phyloP scores from a whole-genome alignment of 371 early-diverging fungal genomes.

The Rhizopus delemar region DNA sequence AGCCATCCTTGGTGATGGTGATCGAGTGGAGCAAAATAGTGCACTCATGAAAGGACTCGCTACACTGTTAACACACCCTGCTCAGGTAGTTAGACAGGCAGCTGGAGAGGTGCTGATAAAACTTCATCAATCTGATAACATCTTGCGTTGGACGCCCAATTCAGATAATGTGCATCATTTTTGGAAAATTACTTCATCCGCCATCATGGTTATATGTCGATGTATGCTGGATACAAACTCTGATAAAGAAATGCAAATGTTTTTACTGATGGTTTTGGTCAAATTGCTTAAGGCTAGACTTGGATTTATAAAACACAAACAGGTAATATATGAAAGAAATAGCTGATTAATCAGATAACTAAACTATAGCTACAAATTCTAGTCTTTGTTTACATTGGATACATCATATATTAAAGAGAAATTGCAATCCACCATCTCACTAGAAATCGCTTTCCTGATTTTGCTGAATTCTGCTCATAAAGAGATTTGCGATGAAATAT shows the following conservation, averaged over 20 bases:
- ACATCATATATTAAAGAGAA: constrained; percentile 67
- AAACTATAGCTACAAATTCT: constrained; percentile 5
- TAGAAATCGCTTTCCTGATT: constrained; percentile 77
- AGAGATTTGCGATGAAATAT: constrained; percentile 65
- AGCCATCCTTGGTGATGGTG: constrained; percentile 58
- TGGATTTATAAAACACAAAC: constrained; percentile 58
- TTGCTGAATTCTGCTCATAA: constrained; percentile 74
- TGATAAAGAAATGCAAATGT: constrained; percentile 54
- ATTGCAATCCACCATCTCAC: constrained; percentile 66
- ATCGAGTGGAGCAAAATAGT: constrained; percentile 60
- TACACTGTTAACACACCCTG: constrained; percentile 60
- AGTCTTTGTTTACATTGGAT: constrained; percentile 28
- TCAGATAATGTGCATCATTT: constrained; percentile 47
- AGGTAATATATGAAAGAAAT: constrained; percentile 23
- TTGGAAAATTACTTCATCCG: constrained; percentile 67
- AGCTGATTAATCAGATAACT: too few relatives aligned
- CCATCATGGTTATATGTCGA: constrained; percentile 43
- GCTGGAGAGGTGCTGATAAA: constrained; percentile 71
- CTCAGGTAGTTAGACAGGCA: constrained; percentile 58
- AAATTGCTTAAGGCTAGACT: constrained; percentile 66
- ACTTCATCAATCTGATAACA: constrained; percentile 52
- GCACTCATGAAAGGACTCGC: constrained; percentile 67
- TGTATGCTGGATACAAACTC: constrained; percentile 56
- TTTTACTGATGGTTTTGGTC: constrained; percentile 58
- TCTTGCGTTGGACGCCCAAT: constrained; percentile 62